Conservation (phyloP, 345 rosid species). For the Eucalyptus urophylla region DNA sequence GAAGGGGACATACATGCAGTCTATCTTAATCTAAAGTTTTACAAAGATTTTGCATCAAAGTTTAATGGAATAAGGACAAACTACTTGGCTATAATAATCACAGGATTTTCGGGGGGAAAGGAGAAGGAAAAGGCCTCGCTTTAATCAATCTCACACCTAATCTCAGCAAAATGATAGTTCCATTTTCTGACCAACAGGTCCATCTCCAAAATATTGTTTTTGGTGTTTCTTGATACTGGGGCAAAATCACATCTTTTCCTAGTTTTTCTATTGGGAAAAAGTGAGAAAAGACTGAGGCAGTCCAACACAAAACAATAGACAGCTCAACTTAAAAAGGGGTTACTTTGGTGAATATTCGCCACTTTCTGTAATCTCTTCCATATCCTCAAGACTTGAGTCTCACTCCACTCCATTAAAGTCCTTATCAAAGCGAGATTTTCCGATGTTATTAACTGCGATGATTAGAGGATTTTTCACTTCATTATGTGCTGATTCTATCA, state of each 20-base stretch:
- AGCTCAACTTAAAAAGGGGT: conserved; percentile 20
- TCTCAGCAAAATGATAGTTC: conserved; percentile 19
- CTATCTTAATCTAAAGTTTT: not conserved
- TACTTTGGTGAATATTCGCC: not conserved
- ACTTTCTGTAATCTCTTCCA: not conserved
- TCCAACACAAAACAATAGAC: conserved; percentile 51
- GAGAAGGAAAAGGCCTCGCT: not conserved
- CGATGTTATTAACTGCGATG: conserved; percentile 47
- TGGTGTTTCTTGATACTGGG: conserved; percentile 44
- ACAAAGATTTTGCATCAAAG: not conserved
- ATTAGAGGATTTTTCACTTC: conserved; percentile 35
- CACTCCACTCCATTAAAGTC: not conserved
- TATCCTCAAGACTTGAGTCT: not conserved
- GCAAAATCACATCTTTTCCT: conserved; percentile 20
- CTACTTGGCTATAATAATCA: not conserved
- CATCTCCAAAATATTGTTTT: not conserved
- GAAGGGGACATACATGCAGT: not conserved
- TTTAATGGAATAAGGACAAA: not conserved
- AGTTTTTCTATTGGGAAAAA: not conserved
- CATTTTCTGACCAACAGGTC: not conserved
- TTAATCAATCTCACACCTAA: not conserved
- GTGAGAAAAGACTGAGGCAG: conserved; percentile 19
- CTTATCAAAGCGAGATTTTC: not conserved
- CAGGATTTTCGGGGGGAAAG: not conserved
- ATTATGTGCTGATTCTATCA: conserved; percentile 32